Evolutionary conservation across 164 flowering plant species (phyloP).

Genomic region (Magnolia officinalis): DNA sequence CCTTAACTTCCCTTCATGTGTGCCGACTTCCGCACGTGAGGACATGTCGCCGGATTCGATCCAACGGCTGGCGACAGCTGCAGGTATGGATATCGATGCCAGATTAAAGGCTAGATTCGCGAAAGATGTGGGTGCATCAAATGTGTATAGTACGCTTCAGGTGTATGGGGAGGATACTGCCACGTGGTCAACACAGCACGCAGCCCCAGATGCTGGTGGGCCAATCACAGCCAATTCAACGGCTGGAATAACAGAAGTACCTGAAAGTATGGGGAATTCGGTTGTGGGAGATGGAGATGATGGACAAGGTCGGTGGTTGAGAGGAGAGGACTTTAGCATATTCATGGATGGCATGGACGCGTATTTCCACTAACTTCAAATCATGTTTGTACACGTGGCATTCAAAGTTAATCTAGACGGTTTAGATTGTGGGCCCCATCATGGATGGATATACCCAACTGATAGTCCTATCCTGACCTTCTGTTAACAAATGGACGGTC

Average conservation of each 20-base stretch:
- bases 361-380: no score
- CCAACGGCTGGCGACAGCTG: conserved; percentile 59
- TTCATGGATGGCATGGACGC: background rate
- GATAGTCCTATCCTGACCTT: no score
- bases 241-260: background rate
- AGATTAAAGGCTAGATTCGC: conserved; percentile 5
- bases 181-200: background rate
- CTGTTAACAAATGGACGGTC: no score
- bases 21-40: conserved; percentile 20
- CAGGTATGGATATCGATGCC: conserved; percentile 57
- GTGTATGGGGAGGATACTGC: background rate
- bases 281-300: conserved; percentile 11
- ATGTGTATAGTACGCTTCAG: no score
- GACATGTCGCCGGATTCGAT: conserved; percentile 56
- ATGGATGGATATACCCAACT: no score
- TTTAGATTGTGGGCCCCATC: no score
- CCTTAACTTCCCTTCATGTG: conserved; percentile 47
- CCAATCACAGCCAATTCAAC: background rate
- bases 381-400: no score
- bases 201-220: background rate
- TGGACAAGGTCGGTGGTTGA: background rate
- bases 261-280: background rate
- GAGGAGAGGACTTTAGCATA: background rate
- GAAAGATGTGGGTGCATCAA: background rate
- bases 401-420: no score